These are phyloP conservation scores for Boeremia lycopersici DNA, from an alignment of 2,329 filamentous ascomycete species.

Conservation along the genomic window DNA sequence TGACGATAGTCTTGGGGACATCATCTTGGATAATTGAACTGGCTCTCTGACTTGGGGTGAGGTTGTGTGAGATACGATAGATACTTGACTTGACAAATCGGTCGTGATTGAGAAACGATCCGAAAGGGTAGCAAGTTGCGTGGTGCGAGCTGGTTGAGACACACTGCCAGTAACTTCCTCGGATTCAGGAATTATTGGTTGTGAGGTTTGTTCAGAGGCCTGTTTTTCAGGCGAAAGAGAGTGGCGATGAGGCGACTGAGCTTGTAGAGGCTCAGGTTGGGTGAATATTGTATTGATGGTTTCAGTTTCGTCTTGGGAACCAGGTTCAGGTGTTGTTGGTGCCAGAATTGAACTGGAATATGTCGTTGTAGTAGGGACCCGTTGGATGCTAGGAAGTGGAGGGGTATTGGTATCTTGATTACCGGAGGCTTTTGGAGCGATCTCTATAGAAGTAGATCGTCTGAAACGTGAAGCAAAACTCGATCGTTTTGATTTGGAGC, in stretches of 20 bases:
- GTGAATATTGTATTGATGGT: not conserved
- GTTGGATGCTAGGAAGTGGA: not conserved
- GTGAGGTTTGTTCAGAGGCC: not conserved
- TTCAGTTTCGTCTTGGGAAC: no score
- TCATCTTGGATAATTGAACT: constrained; percentile 9
- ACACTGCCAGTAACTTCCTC: not conserved
- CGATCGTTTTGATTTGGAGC: constrained; percentile 8
- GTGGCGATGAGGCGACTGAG: not conserved
- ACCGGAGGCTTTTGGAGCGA: not conserved
- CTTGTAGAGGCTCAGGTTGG: not conserved
- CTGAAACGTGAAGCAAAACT: constrained; percentile 11
- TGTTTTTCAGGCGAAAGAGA: not conserved
- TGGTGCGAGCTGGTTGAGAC: not conserved
- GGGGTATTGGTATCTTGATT: not conserved
- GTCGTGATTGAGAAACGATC: constrained; percentile 8
- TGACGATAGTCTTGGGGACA: constrained; percentile 15
- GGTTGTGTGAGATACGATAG: constrained; percentile 8
- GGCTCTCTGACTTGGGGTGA: not conserved
- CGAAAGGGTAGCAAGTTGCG: not conserved
- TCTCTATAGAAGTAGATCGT: constrained; percentile 9
- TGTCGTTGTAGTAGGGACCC: not conserved
- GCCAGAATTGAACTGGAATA: not conserved
- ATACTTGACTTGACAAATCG: constrained; percentile 10
- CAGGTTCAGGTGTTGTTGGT: no score
- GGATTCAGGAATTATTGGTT: not conserved